Evolutionary conservation across 371 early-diverging fungal species (phyloP).

Genomic region (Mortierella sp.): DNA sequence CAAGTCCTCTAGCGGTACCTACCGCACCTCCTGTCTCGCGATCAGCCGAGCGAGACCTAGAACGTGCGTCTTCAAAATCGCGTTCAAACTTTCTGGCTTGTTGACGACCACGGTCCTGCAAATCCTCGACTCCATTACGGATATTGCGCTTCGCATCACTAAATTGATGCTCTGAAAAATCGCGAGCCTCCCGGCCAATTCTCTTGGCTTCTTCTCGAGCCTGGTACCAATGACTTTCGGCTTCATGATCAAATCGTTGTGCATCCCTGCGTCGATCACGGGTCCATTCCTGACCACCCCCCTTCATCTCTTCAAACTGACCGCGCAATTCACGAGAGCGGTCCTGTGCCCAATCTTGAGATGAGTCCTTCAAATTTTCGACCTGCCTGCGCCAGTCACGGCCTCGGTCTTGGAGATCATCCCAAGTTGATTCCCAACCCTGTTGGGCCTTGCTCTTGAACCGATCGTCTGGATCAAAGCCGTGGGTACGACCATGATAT

Average conservation of each 20-base stretch:
- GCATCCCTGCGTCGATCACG: constrained; percentile 19
- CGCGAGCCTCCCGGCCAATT: constrained; percentile 12
- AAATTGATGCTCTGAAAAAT: constrained; percentile 13
- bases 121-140: constrained; percentile 25
- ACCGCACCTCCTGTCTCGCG: too few relatives aligned
- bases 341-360: constrained; percentile 24
- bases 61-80: constrained; percentile 13
- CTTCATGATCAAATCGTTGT: constrained; percentile 9
- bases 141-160: constrained; percentile 19
- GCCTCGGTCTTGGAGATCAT: constrained; percentile 14
- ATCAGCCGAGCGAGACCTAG: not conserved
- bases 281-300: constrained; percentile 29
- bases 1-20: not conserved
- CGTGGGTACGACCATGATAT: constrained; percentile 4
- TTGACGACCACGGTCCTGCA: constrained; percentile 29
- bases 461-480: constrained; percentile 16
- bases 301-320: constrained; percentile 16
- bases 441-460: constrained; percentile 22
- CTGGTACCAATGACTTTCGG: constrained; percentile 9
- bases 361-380: constrained; percentile 13
- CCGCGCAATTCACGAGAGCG: constrained; percentile 16
- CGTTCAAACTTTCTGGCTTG: constrained; percentile 15
- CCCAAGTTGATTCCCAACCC: constrained; percentile 25
- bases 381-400: constrained; percentile 6
- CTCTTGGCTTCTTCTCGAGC: constrained; percentile 13